These are phyloP conservation scores for Aspergillus heteromorphus DNA, from an alignment of 495 filamentous ascomycete species.

Conservation along the genomic window DNA sequence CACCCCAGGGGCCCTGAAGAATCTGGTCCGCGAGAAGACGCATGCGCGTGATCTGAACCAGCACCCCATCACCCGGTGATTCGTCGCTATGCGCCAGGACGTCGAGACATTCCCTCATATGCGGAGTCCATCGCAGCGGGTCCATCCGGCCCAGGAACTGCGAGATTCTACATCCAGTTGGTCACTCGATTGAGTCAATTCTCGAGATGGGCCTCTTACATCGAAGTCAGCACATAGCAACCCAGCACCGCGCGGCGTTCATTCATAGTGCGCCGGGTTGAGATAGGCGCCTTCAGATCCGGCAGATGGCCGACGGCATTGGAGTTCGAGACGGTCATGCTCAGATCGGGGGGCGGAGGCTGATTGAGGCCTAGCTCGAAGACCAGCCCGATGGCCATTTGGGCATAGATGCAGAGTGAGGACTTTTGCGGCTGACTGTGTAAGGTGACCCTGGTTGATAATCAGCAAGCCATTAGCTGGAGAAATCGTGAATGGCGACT, in stretches of 20 bases:
- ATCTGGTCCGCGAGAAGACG: conserved; percentile 2
- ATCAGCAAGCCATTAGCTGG: background rate
- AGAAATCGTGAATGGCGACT: too few species aligned
- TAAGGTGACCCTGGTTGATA: conserved; percentile 4
- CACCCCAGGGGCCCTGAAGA: background rate
- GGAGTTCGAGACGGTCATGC: background rate
- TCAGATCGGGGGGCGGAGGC: background rate
- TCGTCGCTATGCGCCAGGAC: background rate
- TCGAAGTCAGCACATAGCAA: conserved; percentile 5
- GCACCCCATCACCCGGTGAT: background rate
- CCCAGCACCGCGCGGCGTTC: conserved; percentile 7
- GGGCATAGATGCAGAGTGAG: conserved; percentile 2
- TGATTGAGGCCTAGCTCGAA: conserved; percentile 8
- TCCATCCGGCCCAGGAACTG: conserved; percentile 5
- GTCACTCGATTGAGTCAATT: background rate
- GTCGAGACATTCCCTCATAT: conserved; percentile 11
- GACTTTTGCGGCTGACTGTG: conserved; percentile 5
- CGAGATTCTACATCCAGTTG: background rate
- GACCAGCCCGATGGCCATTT: conserved; percentile 8
- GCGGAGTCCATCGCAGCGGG: conserved; percentile 7
- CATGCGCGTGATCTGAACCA: conserved; percentile 3
- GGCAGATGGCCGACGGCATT: background rate
- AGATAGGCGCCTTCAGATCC: background rate
- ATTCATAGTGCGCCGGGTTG: conserved; percentile 5
- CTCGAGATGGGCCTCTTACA: background rate